phyloP scores from a whole-genome alignment of 2,329 filamentous ascomycete species.

The Nannizziopsis barbatae region DNA sequence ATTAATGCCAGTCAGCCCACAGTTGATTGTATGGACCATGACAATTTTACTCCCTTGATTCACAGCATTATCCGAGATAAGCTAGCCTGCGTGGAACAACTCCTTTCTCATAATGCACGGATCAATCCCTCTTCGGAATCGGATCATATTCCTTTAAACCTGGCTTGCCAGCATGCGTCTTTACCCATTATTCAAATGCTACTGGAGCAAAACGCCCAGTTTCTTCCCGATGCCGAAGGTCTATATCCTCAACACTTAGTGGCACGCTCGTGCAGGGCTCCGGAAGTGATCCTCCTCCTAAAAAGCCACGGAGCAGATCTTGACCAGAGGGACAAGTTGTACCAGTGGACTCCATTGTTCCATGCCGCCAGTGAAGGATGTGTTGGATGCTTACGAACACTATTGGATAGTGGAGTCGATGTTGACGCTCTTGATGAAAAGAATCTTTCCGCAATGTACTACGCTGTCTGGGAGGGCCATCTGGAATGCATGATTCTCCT shows the following conservation, averaged over 20 bases:
- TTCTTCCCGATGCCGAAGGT: constrained; percentile 91
- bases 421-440: constrained; percentile 82
- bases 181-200: constrained; percentile 74
- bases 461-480: constrained; percentile 96
- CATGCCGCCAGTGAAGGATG: constrained; percentile 95
- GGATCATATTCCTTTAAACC: constrained; percentile 86
- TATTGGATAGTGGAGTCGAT: constrained; percentile 69
- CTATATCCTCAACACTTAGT: constrained; percentile 96
- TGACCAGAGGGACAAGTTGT: constrained; percentile 86
- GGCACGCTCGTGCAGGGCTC: constrained; percentile 72
- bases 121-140: constrained; percentile 76
- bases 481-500: constrained; percentile 87
- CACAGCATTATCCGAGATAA: constrained; percentile 88
- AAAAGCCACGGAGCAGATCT: constrained; percentile 80
- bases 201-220: constrained; percentile 63
- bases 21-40: constrained; percentile 81
- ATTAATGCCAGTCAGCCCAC: constrained; percentile 59
- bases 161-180: constrained; percentile 89
- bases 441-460: constrained; percentile 87
- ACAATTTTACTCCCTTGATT: constrained; percentile 93
- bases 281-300: constrained; percentile 66
- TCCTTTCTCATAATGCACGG: constrained; percentile 67
- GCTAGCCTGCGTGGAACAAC: constrained; percentile 63
- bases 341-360: constrained; percentile 93
- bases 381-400: constrained; percentile 69